These are phyloP conservation scores for Yueomyces sp. DNA, from an alignment of 1,139 yeast genomes.

Conservation along the genomic window DNA sequence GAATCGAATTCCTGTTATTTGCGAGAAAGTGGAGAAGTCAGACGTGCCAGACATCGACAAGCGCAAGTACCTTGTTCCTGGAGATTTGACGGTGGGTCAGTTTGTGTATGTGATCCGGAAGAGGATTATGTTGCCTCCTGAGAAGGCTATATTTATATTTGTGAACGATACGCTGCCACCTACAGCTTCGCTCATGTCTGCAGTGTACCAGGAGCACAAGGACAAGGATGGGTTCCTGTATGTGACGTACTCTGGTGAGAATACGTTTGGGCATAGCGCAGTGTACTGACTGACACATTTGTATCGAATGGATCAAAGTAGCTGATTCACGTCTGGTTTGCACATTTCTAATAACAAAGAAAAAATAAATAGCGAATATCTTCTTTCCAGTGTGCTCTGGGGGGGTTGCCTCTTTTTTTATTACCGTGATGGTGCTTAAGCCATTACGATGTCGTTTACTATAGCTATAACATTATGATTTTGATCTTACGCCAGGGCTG, in stretches of 20 bases:
- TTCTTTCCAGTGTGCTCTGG: too few relatives aligned
- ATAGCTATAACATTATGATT: too few relatives aligned
- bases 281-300: too few relatives aligned
- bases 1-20: slow-evolving; percentile 91
- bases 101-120: slow-evolving; percentile 94
- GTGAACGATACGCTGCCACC: slow-evolving; percentile 96
- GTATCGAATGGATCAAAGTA: too few relatives aligned
- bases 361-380: too few relatives aligned
- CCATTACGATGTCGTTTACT: too few relatives aligned
- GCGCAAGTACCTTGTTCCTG: slow-evolving; percentile 91
- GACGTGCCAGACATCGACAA: slow-evolving; percentile 95
- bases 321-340: too few relatives aligned
- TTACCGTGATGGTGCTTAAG: too few relatives aligned
- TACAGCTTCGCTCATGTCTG: slow-evolving; percentile 91
- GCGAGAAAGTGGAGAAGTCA: slow-evolving; percentile 95
- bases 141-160: slow-evolving; percentile 93
- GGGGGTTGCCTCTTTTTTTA: too few relatives aligned
- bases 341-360: too few relatives aligned
- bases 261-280: slow-evolving; percentile 53
- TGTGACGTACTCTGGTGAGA: slow-evolving; percentile 81
- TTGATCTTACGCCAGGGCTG: too few relatives aligned
- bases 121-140: slow-evolving; percentile 90
- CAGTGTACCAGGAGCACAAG: slow-evolving; percentile 90
- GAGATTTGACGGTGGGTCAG: slow-evolving; percentile 93
- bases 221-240: slow-evolving; percentile 96